Evolutionary conservation across 345 rosid species (phyloP).

Genomic region (Cardamine occulta): DNA sequence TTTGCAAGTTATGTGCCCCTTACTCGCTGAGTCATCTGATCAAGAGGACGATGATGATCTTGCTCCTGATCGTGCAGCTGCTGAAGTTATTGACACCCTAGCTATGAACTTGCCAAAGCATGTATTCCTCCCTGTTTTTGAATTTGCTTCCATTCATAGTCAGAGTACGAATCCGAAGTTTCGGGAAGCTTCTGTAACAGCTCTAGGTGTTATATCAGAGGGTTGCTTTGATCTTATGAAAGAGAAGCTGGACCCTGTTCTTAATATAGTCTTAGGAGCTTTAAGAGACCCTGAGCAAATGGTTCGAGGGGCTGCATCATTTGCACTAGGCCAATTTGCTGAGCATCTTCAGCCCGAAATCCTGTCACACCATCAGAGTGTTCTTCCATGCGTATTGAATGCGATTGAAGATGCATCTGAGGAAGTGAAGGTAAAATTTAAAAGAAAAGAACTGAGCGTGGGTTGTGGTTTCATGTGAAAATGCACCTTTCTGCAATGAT

Average conservation of each 20-base stretch:
- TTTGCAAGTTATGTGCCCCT: conserved; percentile 95
- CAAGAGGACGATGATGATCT: conserved; percentile 95
- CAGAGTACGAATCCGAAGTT: conserved; percentile 76
- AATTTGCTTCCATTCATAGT: conserved; percentile 83
- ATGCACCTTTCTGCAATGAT: background rate
- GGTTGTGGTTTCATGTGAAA: conserved; percentile 13
- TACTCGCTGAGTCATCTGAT: conserved; percentile 84
- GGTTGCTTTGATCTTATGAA: conserved; percentile 89
- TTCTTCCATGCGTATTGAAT: conserved; percentile 89
- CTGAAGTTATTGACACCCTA: conserved; percentile 99
- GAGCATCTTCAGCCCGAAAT: conserved; percentile 99
- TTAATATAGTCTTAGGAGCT: conserved; percentile 78
- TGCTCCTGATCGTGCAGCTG: conserved; percentile 98
- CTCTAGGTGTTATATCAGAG: conserved; percentile 93
- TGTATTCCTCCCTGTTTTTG: conserved; percentile 74
- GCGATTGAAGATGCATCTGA: conserved; percentile 94
- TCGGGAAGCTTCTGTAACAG: conserved; percentile 96
- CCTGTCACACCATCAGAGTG: conserved; percentile 71
- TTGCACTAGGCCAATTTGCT: conserved; percentile 97
- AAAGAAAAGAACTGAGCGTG: conserved; percentile 4
- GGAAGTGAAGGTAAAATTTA: conserved; percentile 84
- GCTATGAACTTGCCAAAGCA: conserved; percentile 91
- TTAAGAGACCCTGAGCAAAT: conserved; percentile 91
- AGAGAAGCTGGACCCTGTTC: conserved; percentile 82
- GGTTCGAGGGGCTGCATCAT: conserved; percentile 99